phyloP scores from a whole-genome alignment of 23 red algal species.

The Gracilariopsis chorda region DNA sequence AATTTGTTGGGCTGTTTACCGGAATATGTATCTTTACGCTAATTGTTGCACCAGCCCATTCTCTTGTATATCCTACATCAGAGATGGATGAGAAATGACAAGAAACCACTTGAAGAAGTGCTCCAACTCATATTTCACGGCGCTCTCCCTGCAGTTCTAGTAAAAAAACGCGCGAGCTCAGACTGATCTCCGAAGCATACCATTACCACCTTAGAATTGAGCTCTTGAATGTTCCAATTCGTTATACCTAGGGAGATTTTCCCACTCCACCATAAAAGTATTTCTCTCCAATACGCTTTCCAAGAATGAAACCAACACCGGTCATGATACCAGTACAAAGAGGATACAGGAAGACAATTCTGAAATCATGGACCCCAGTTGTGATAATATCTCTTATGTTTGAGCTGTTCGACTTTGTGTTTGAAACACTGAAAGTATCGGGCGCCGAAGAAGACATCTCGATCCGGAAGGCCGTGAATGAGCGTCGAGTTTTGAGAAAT shows the following conservation, averaged over 20 bases:
- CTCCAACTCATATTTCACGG: too few species aligned
- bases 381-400: slow-evolving; percentile 5
- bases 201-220: too few species aligned
- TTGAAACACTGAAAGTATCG: too few species aligned
- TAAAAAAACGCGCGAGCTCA: too few species aligned
- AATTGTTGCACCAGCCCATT: slow-evolving; percentile 68
- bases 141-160: too few species aligned
- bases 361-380: slow-evolving; percentile 24
- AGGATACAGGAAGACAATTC: slow-evolving; percentile 67
- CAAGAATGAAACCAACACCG: slow-evolving; percentile 66
- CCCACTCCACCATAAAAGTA: slow-evolving; percentile 42
- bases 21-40: slow-evolving; percentile 78
- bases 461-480: too few species aligned
- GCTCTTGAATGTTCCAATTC: too few species aligned
- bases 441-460: too few species aligned
- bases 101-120: too few species aligned
- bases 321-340: slow-evolving; percentile 74
- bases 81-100: not conserved
- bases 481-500: too few species aligned
- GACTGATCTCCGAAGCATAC: too few species aligned
- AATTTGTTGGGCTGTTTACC: slow-evolving; percentile 75
- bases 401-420: too few species aligned
- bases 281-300: slow-evolving; percentile 66
- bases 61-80: slow-evolving; percentile 8
- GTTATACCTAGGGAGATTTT: slow-evolving; percentile 13